Conservation (phyloP, 2,329 filamentous ascomycete species). For the Aspergillus carbonarius region DNA sequence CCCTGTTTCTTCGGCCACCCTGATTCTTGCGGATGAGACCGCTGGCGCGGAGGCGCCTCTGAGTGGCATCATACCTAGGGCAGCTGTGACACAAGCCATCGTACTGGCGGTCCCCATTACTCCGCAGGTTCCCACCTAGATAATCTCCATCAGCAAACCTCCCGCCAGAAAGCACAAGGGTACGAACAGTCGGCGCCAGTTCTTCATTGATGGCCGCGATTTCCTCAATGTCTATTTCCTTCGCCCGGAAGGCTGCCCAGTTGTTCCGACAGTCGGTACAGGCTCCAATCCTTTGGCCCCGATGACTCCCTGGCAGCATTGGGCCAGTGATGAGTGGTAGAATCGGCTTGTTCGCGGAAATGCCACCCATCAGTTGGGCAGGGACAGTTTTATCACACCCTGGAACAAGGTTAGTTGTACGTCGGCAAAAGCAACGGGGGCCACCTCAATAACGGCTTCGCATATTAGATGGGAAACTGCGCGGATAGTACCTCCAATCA, state of each 20-base stretch:
- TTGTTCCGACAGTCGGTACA: slow-evolving; percentile 74
- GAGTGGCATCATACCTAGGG: slow-evolving; percentile 54
- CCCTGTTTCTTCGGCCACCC: slow-evolving; percentile 57
- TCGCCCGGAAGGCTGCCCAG: slow-evolving; percentile 68
- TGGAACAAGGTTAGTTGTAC: slow-evolving; percentile 27
- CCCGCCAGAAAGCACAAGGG: too few species aligned
- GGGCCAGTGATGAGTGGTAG: slow-evolving; percentile 69
- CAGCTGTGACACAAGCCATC: slow-evolving; percentile 56
- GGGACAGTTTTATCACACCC: slow-evolving; percentile 74
- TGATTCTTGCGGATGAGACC: slow-evolving; percentile 52
- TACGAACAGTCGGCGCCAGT: slow-evolving; percentile 64
- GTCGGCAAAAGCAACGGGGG: too few species aligned
- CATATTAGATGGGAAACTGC: too few species aligned
- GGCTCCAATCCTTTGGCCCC: slow-evolving; percentile 65
- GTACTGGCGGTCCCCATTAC: slow-evolving; percentile 60
- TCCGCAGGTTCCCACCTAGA: slow-evolving; percentile 53
- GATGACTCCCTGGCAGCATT: slow-evolving; percentile 71
- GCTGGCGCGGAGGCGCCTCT: slow-evolving; percentile 55
- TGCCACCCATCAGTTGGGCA: slow-evolving; percentile 72
- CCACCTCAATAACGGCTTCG: too few species aligned
- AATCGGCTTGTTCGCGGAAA: slow-evolving; percentile 71
- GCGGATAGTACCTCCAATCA: slow-evolving; percentile 60
- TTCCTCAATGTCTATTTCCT: slow-evolving; percentile 68
- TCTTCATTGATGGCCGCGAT: slow-evolving; percentile 70
- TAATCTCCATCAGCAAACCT: background rate